phyloP scores from a whole-genome alignment of 1,284 basidiomycete species.

The Neolentinus lepideus region DNA sequence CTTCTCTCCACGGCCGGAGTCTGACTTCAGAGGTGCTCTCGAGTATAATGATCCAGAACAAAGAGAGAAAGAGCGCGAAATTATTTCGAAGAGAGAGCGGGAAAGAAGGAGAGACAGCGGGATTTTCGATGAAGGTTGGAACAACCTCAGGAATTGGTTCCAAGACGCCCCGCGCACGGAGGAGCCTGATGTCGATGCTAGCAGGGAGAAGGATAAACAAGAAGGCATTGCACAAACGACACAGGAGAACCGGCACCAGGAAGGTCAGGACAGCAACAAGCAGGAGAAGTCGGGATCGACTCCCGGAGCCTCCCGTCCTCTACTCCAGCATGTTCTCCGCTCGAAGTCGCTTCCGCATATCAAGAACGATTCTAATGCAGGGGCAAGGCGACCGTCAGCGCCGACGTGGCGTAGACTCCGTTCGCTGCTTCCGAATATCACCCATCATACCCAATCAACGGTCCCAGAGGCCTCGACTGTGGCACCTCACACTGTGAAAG shows the following conservation, averaged over 20 bases:
- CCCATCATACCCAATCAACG: slow-evolving; percentile 11
- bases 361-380: slow-evolving; percentile 6
- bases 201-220: slow-evolving; percentile 13
- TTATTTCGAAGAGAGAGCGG: slow-evolving; percentile 47
- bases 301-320: background rate
- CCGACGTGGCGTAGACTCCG: slow-evolving; percentile 56
- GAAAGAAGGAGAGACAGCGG: slow-evolving; percentile 35
- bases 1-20: slow-evolving; percentile 22
- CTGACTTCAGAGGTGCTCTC: slow-evolving; percentile 55
- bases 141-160: slow-evolving; percentile 46
- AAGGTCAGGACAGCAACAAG: background rate
- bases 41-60: slow-evolving; percentile 34
- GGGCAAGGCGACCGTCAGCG: slow-evolving; percentile 11
- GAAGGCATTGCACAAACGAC: slow-evolving; percentile 8
- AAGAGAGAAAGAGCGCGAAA: slow-evolving; percentile 32
- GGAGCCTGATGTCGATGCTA: slow-evolving; percentile 26
- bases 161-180: slow-evolving; percentile 47
- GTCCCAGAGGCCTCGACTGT: slow-evolving; percentile 39
- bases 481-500: slow-evolving; percentile 53
- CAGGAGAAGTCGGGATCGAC: background rate
- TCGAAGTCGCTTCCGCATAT: slow-evolving; percentile 41
- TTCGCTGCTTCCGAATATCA: slow-evolving; percentile 55
- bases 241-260: slow-evolving; percentile 8
- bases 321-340: background rate
- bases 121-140: slow-evolving; percentile 39